Evolutionary conservation across 768 basidiomycete genomes (phyloP).

Genomic region (Multifurca ochricompacta): DNA sequence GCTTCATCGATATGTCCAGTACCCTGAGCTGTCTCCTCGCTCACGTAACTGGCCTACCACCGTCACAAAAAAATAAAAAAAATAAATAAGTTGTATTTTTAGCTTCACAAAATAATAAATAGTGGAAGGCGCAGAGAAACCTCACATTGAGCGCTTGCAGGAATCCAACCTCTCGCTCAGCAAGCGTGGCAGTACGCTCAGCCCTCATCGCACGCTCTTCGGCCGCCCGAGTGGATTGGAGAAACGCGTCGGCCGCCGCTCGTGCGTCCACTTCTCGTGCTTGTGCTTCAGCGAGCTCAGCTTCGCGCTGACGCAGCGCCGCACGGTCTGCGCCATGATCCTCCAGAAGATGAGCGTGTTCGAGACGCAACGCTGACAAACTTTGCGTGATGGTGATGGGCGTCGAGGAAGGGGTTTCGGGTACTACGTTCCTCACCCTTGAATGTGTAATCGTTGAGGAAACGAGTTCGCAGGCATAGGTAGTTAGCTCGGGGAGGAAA

Average conservation of each 20-base stretch:
- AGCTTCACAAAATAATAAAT: too few relatives aligned
- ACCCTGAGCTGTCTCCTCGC: slow-evolving; percentile 42
- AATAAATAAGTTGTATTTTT: not conserved
- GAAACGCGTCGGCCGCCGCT: slow-evolving; percentile 28
- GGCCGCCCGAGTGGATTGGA: slow-evolving; percentile 32
- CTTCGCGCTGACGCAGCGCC: slow-evolving; percentile 44
- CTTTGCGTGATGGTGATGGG: slow-evolving; percentile 50
- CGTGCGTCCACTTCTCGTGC: slow-evolving; percentile 28
- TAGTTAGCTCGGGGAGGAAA: not conserved
- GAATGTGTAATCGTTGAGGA: too few relatives aligned
- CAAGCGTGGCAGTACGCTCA: slow-evolving; percentile 35
- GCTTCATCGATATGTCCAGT: slow-evolving; percentile 29
- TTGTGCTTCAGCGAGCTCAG: slow-evolving; percentile 32
- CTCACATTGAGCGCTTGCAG: slow-evolving; percentile 59
- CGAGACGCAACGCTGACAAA: slow-evolving; percentile 51
- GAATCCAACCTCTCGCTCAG: slow-evolving; percentile 60
- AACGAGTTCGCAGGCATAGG: not conserved
- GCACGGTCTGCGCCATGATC: slow-evolving; percentile 55
- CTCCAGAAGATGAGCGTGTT: slow-evolving; percentile 57
- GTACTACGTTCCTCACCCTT: slow-evolving; percentile 20
- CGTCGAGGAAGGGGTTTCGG: slow-evolving; percentile 35
- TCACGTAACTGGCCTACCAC: slow-evolving; percentile 52
- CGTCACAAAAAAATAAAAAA: not conserved
- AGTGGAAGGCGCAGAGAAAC: slow-evolving; percentile 5
- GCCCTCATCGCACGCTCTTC: slow-evolving; percentile 34